These are phyloP conservation scores for Orbilia brochopaga DNA, from an alignment of 2,329 filamentous ascomycete species.

Conservation along the genomic window DNA sequence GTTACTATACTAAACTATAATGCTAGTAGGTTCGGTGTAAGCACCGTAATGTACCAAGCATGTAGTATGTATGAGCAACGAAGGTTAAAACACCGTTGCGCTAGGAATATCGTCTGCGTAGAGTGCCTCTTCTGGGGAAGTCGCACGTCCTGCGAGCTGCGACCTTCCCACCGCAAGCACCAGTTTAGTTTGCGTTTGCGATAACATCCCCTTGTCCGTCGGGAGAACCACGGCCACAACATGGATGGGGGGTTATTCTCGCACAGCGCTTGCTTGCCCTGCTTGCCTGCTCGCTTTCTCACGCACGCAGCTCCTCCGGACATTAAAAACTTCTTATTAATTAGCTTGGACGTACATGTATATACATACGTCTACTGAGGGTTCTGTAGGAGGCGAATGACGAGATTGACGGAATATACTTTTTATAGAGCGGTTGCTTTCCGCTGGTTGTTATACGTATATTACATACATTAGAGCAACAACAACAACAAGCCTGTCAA, in stretches of 20 bases:
- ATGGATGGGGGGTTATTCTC: background rate
- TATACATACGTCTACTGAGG: no score
- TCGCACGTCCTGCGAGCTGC: conserved; percentile 18
- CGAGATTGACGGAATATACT: no score
- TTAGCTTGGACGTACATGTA: no score
- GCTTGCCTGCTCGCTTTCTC: background rate
- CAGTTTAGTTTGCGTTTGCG: conserved; percentile 22
- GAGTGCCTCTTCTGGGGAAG: conserved; percentile 45
- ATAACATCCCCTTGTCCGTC: conserved; percentile 50
- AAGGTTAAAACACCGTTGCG: no score
- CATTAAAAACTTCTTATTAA: no score
- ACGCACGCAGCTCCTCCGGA: background rate
- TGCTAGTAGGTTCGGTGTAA: no score
- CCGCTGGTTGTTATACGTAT: no score
- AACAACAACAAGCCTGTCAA: conserved; percentile 1
- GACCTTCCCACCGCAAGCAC: conserved; percentile 29
- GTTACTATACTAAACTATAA: no score
- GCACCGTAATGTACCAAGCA: no score
- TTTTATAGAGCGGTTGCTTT: background rate
- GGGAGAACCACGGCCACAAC: conserved; percentile 29
- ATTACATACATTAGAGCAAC: background rate
- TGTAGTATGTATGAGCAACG: no score
- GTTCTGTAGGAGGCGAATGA: no score
- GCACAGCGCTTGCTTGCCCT: background rate
- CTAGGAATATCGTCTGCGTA: conserved; percentile 6